Percentiles rank a stretch among this genome's conserved stretches.
Conservation (phyloP, 345 rosid genomes). For the Eucalyptus dawsonii region DNA sequence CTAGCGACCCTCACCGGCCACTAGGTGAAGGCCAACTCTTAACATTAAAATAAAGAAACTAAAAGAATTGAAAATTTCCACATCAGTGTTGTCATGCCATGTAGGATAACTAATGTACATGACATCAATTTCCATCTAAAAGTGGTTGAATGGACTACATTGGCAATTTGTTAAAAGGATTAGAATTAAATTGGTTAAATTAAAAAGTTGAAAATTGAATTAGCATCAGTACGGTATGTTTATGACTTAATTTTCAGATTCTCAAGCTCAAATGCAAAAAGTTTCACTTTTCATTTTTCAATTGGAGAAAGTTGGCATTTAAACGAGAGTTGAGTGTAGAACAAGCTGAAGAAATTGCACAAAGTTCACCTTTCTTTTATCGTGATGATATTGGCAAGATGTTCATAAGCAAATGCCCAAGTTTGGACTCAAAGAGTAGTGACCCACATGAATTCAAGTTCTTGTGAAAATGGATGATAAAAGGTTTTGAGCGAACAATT, state of each 20-base stretch:
- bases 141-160: neutral
- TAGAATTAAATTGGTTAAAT: too few species aligned
- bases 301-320: neutral
- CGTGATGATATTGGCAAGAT: neutral
- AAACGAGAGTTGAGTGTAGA: neutral
- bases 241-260: too few species aligned
- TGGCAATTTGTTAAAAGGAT: too few species aligned
- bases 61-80: too few species aligned
- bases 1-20: too few species aligned
- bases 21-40: too few species aligned
- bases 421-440: neutral
- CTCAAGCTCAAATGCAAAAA: neutral
- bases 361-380: neutral
- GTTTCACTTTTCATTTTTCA: neutral
- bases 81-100: too few species aligned
- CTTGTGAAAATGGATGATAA: neutral
- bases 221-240: rapidly evolving
- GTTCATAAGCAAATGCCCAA: neutral
- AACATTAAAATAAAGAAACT: too few species aligned
- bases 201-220: too few species aligned
- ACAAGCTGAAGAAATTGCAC: neutral
- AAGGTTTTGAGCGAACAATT: neutral
- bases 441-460: neutral
- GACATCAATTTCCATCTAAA: too few species aligned
- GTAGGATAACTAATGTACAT: too few species aligned